Percentiles rank a stretch among this genome's conserved stretches.
Conservation (phyloP, 768 basidiomycete species). For the Russula emetica region DNA sequence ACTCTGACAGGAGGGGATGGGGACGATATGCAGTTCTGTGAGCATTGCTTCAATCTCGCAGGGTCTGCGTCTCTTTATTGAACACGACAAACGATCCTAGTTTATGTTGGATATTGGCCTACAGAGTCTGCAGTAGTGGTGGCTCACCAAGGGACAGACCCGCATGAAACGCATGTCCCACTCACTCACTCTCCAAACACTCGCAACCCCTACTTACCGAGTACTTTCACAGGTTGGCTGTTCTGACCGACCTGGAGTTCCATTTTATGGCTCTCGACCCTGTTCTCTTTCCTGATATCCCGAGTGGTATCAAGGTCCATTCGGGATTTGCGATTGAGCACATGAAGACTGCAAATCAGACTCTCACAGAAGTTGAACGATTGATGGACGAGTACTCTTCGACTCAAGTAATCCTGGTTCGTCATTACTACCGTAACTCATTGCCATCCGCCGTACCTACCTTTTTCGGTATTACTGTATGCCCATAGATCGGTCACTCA, state of each 20-base stretch:
- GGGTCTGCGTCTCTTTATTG: not conserved
- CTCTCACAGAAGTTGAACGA: slow-evolving; percentile 25
- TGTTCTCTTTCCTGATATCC: slow-evolving; percentile 18
- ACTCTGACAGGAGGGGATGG: slow-evolving; percentile 50
- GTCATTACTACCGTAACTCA: not conserved
- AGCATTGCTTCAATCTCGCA: slow-evolving; percentile 11
- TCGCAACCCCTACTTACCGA: not conserved
- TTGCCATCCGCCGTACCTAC: not conserved
- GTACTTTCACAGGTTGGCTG: slow-evolving; percentile 10
- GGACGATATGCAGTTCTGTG: slow-evolving; percentile 46
- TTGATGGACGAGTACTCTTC: slow-evolving; percentile 16
- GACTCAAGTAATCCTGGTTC: slow-evolving; percentile 20
- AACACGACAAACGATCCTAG: slow-evolving; percentile 7
- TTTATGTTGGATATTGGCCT: slow-evolving; percentile 28
- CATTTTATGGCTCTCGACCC: slow-evolving; percentile 1
- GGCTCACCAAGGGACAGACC: slow-evolving; percentile 27
- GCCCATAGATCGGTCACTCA: slow-evolving; percentile 17
- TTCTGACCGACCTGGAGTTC: slow-evolving; percentile 16
- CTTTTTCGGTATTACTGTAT: not conserved
- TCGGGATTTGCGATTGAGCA: slow-evolving; percentile 21
- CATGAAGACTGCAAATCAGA: slow-evolving; percentile 19
- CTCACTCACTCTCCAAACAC: no score
- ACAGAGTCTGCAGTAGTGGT: slow-evolving; percentile 24
- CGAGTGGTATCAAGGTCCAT: slow-evolving; percentile 13
- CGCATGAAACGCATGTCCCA: slow-evolving; percentile 12